A percentile compares a stretch with the other conserved stretches of the same genome.
Conservation (phyloP, 176 grass and related monocot species). For the Poa annua region DNA sequence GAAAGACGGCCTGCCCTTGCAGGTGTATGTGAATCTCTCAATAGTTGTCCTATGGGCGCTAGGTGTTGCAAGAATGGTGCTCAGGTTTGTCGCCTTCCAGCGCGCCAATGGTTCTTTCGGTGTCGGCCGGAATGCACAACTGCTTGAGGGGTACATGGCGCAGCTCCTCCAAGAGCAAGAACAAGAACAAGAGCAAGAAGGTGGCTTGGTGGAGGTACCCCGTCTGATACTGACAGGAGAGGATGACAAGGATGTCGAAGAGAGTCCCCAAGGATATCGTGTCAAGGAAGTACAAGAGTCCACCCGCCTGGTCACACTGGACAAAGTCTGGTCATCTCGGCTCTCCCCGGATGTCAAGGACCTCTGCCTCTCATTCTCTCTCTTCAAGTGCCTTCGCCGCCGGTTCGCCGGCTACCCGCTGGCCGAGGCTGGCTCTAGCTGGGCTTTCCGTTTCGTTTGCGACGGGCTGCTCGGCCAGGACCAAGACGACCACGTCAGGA, state of each 20-base stretch:
- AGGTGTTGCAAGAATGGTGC: not conserved
- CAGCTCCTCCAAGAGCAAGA: not conserved
- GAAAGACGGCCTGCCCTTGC: too few relatives aligned
- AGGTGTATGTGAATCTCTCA: not conserved
- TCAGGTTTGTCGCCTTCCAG: not conserved
- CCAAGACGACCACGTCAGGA: not conserved
- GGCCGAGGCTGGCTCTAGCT: not conserved
- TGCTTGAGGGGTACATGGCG: constrained; percentile 6
- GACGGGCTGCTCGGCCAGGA: not conserved
- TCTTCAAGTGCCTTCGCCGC: constrained; percentile 28
- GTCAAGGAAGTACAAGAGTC: not conserved
- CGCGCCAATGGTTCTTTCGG: not conserved
- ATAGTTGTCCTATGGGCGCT: not conserved
- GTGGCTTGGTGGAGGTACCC: not conserved
- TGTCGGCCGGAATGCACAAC: not conserved
- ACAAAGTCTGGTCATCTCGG: not conserved
- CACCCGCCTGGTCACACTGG: not conserved
- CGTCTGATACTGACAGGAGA: constrained; percentile 5
- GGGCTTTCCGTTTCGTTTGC: constrained; percentile 3
- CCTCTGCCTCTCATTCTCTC: constrained; percentile 2
- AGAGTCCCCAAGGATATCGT: not conserved
- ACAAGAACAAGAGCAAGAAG: not conserved
- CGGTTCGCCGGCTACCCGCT: not conserved
- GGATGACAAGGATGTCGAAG: not conserved
- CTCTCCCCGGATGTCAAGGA: not conserved